Evolutionary conservation across 2,329 filamentous ascomycete species (phyloP), one percentile per base, ranked within the genome.

Genomic region (Emericellopsis atlantica): DNA sequence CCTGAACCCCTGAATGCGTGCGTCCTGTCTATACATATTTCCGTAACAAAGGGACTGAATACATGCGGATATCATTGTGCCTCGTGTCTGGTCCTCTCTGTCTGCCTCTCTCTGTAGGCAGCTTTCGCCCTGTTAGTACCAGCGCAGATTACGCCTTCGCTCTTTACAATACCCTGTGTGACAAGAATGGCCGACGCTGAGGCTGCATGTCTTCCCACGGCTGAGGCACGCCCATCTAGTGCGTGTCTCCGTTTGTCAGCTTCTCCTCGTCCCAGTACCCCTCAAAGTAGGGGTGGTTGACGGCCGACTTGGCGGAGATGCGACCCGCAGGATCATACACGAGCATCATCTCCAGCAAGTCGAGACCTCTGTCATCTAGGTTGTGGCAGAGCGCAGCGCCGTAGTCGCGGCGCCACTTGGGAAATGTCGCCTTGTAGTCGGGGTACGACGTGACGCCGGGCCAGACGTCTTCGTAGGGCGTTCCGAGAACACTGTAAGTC

Each of bases 381-480:
- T 72, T 81, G 35, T 76, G 74, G 53, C 88, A 84, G 31, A 92
- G 69, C 23, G 75, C 65, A 38, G 70, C 67, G 21, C 73, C 70
- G 44, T 74, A 70, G 54, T 88, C 81, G 43, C 85, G 78, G 51
- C 74, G 72, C 88, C 88, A 95, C 65, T 93, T 93, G 48, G 88
- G 88, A 64, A 95, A 95, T 4, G 84, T 89, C 23, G 83, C 61
- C 64, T 95, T 95, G 72, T 88, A 95, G 61, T 95, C 89, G 34
- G 88, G 88, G 66, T 93, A 93, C 7, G 84, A 88, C n/a, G 86
- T 92, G 44, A 95, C 87, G 45, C 88, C 88, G 26, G 88, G 88
- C 88, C 88, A 95, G 44, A 78, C 71, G 7, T 77, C 70, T 57
- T 95, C 88, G 41, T 78, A 77, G 4, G 88, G 88, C 4, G 89